Evolutionary conservation across 129 eudicot species (phyloP).

Genomic region (Chrysanthemum makinoi): DNA sequence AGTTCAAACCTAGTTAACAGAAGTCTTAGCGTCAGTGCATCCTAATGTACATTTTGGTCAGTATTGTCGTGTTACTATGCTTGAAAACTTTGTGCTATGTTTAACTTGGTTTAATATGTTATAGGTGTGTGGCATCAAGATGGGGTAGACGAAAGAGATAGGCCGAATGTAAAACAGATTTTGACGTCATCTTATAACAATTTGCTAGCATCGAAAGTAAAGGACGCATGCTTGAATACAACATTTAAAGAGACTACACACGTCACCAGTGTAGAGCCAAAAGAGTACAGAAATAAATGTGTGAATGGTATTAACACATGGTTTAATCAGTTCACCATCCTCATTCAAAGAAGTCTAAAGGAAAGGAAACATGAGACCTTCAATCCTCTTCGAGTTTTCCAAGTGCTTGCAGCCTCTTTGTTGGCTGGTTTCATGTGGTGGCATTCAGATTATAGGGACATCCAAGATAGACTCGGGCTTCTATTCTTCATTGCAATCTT

Average conservation of each 20-base stretch:
- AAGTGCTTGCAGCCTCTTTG: constrained; percentile 76
- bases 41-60: too few relatives aligned
- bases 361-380: constrained; percentile 86
- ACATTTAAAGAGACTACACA: constrained; percentile 17
- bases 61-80: background rate
- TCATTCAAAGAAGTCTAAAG: constrained; percentile 72
- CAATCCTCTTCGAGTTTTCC: constrained; percentile 75
- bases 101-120: constrained; percentile 12
- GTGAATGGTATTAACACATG: constrained; percentile 40
- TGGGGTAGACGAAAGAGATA: constrained; percentile 53
- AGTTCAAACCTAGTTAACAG: too few relatives aligned
- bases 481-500: constrained; percentile 81
- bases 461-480: constrained; percentile 86
- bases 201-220: constrained; percentile 58
- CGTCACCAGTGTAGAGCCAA: constrained; percentile 1
- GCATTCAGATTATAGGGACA: constrained; percentile 70
- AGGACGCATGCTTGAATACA: constrained; percentile 48
- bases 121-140: constrained; percentile 73
- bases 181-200: constrained; percentile 69
- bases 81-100: background rate
- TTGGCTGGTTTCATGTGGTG: constrained; percentile 93
- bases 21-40: too few relatives aligned
- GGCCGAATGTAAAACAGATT: constrained; percentile 57
- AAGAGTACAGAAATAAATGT: constrained; percentile 15
- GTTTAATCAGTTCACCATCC: constrained; percentile 62